A percentile compares a stretch with the other conserved stretches of the same genome.
Evolutionary conservation across 2,329 filamentous ascomycete species (phyloP).

Genomic region (Geoglossum cookeanum): DNA sequence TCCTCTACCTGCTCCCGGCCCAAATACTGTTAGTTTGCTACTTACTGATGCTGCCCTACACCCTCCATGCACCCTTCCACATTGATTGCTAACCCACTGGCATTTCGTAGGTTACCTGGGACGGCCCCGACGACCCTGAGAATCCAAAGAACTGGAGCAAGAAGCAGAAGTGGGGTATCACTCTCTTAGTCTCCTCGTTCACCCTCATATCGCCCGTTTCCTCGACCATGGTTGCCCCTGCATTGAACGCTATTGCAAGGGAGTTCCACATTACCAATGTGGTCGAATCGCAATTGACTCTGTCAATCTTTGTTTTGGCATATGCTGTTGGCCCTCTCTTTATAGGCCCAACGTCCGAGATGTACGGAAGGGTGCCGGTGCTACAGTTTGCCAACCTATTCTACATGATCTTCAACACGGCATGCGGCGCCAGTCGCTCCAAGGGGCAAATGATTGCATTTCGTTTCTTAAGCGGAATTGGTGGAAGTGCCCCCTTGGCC

Average conservation of each 20-base stretch:
- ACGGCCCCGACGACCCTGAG: slow-evolving; percentile 30
- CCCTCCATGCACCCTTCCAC: background rate
- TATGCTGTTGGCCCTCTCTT: slow-evolving; percentile 7
- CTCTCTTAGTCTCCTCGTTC: slow-evolving; percentile 35
- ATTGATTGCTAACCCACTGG: background rate
- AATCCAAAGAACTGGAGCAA: slow-evolving; percentile 35
- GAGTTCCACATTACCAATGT: slow-evolving; percentile 6
- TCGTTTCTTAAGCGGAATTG: slow-evolving; percentile 38
- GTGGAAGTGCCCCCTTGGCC: slow-evolving; percentile 36
- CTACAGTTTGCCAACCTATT: slow-evolving; percentile 35
- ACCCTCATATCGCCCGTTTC: slow-evolving; percentile 45
- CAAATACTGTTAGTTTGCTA: background rate
- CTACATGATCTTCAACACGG: slow-evolving; percentile 39
- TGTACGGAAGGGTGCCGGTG: slow-evolving; percentile 35
- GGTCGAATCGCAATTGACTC: background rate
- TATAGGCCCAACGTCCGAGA: slow-evolving; percentile 31
- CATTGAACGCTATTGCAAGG: slow-evolving; percentile 6
- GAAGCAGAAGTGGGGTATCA: slow-evolving; percentile 36
- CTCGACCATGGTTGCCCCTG: slow-evolving; percentile 29
- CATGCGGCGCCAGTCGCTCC: slow-evolving; percentile 35
- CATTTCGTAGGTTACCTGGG: slow-evolving; percentile 20
- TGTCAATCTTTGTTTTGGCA: slow-evolving; percentile 8
- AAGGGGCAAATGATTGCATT: slow-evolving; percentile 36
- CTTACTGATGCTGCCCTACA: background rate
- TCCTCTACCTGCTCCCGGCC: background rate